phyloP scores from a whole-genome alignment of 305 asterid species.

The Lippia alba region DNA sequence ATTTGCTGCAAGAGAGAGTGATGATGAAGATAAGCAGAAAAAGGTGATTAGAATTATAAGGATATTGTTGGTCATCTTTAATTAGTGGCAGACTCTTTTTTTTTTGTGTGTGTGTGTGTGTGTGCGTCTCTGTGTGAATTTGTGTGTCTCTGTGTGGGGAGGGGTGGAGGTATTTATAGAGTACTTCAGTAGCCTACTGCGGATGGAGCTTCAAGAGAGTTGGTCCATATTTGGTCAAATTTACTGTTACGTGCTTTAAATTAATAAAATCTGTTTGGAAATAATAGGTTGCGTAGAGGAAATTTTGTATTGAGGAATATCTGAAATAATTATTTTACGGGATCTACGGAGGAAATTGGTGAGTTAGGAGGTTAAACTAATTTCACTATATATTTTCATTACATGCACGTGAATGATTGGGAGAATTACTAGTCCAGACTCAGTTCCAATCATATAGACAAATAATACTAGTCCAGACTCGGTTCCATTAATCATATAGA shows the following conservation, averaged over 20 bases:
- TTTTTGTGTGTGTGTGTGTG: background rate
- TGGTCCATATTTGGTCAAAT: constrained; percentile 14
- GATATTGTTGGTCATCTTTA: constrained; percentile 24
- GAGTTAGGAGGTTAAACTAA: no score
- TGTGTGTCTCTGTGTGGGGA: constrained; percentile 18
- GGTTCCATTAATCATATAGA: no score
- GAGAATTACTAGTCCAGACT: no score
- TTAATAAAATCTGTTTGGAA: constrained; percentile 34
- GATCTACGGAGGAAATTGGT: constrained; percentile 27
- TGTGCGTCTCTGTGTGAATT: constrained; percentile 11
- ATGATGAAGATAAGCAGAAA: constrained; percentile 20
- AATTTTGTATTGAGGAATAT: background rate
- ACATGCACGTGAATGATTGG: no score
- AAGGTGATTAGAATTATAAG: constrained; percentile 17
- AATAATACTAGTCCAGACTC: no score
- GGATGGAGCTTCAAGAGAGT: background rate
- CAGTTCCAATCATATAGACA: no score
- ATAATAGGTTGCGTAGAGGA: background rate
- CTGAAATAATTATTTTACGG: constrained; percentile 4
- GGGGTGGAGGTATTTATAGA: constrained; percentile 37
- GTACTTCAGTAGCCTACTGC: background rate
- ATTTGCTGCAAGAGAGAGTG: constrained; percentile 38
- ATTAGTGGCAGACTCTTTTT: constrained; percentile 25
- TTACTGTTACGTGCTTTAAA: background rate
- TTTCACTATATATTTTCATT: no score